Evolutionary conservation across 2,329 filamentous ascomycete genomes (phyloP), one percentile per base, ranked within the genome.

Genomic region (Daldinia sp.): DNA sequence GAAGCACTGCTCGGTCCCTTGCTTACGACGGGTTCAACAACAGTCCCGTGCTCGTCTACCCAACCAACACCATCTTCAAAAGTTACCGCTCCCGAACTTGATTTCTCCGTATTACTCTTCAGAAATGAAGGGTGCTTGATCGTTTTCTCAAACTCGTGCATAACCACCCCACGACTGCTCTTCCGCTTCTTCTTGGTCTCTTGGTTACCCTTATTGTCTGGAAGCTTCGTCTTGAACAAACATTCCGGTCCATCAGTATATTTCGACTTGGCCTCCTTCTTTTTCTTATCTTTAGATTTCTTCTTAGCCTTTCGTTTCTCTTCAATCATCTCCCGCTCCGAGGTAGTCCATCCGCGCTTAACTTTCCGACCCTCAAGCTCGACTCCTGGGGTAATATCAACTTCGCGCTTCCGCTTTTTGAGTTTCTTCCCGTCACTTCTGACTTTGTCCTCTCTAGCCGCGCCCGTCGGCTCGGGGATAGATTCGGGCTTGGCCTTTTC

Each of bases 111-210:
- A 46, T 77, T 84, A 5, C 85, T 83, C 78, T 93, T 93, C 65
- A 98, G 80, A 77, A 97, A 98, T 4, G 88, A 92, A 0, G 94
- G 93, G 71, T 93, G 91, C 74, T 93, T 95, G 41, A 88, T 89
- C 6, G 92, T 94, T 78, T 93, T 94, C 74, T 92, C 88, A 77
- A 98, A 98, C 78, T 99, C 96, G 79, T 98, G 94, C 2, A 98
- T 86, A 3, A 93, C 83, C 1, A 90, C 85, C 66, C 92, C 88
- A 13, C 83, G 59, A 58, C 83, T 85, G 51, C 86, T 85, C 74
- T 88, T 87, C 67, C 85, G 87, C 72, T 89, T 89, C 72, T 87
- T 89, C 73, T 85, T 85, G 69, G 83, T n/a, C 81, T 78, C 33
- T 83, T 81, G 1, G 78, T 73, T 18, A 12, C 81, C 70, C 60